Percentiles rank a stretch among this genome's conserved stretches.
These are phyloP conservation scores for Phytopythium montanum DNA, from an alignment of 352 stramenopile genomes.

Conservation along the genomic window DNA sequence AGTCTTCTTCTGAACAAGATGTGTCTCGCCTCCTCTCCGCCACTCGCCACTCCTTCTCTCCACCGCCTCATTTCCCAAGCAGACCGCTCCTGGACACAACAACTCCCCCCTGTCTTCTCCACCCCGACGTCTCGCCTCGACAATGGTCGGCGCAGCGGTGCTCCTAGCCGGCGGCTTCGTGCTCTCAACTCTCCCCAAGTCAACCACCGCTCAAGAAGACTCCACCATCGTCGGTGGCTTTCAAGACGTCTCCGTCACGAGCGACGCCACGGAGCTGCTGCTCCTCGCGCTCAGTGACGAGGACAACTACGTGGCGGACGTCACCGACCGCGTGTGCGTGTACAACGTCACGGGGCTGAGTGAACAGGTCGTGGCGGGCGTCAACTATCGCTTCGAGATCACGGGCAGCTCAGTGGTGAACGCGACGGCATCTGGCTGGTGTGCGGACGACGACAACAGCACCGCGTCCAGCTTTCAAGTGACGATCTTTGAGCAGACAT, in stretches of 20 bases:
- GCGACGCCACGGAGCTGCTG: slow-evolving; percentile 7
- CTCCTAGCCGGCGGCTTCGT: not conserved
- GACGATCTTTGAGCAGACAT: slow-evolving; percentile 53
- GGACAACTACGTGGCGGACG: slow-evolving; percentile 3
- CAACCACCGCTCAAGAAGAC: not conserved
- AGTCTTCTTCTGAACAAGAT: no score
- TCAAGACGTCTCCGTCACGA: not conserved
- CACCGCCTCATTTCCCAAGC: not conserved
- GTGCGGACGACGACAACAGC: slow-evolving; percentile 19
- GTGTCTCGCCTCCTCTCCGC: not conserved
- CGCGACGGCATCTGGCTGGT: not conserved
- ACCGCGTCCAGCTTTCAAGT: slow-evolving; percentile 32
- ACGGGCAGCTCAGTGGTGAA: slow-evolving; percentile 4
- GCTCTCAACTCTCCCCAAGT: not conserved
- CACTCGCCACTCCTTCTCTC: not conserved
- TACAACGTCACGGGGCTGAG: slow-evolving; percentile 7
- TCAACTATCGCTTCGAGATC: slow-evolving; percentile 21
- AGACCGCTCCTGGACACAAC: not conserved
- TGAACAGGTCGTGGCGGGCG: slow-evolving; percentile 17
- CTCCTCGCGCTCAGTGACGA: slow-evolving; percentile 3
- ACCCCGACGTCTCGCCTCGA: not conserved
- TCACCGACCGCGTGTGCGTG: slow-evolving; percentile 11
- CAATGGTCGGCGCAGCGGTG: slow-evolving; percentile 1
- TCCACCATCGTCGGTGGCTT: slow-evolving; percentile 5
- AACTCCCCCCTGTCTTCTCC: not conserved